phyloP scores from a whole-genome alignment of 192 early-diverging fungal genomes.

The Coemansia sp. region DNA sequence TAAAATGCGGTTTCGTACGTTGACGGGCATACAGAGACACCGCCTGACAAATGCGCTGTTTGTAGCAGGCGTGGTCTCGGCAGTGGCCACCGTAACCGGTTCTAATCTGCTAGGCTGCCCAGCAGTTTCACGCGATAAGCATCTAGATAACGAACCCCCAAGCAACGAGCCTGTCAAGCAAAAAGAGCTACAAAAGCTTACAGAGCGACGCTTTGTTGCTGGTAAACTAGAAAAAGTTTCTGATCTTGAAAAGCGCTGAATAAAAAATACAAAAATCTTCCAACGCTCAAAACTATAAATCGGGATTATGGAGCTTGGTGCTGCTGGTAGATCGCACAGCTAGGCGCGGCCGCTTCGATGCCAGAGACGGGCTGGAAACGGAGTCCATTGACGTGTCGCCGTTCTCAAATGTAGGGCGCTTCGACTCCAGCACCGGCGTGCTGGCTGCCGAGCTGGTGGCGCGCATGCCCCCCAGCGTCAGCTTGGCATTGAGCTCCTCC shows the following conservation, averaged over 20 bases:
- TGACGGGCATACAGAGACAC: constrained; percentile 50
- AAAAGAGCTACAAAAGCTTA: constrained; percentile 8
- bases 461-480: constrained; percentile 60
- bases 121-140: constrained; percentile 39
- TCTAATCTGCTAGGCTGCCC: constrained; percentile 50
- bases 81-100: constrained; percentile 47
- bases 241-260: background rate
- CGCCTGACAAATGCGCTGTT: constrained; percentile 48
- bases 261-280: background rate
- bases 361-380: constrained; percentile 16
- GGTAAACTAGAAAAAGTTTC: constrained; percentile 1
- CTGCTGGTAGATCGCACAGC: constrained; percentile 23
- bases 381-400: constrained; percentile 14
- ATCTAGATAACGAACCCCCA: constrained; percentile 21
- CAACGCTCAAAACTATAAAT: constrained; percentile 1
- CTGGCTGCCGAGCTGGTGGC: constrained; percentile 22
- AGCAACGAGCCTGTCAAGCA: background rate
- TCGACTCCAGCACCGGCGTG: constrained; percentile 28
- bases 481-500: constrained; percentile 66
- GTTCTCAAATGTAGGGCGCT: background rate
- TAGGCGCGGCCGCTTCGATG: constrained; percentile 36
- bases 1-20: constrained; percentile 43
- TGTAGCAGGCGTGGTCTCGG: constrained; percentile 40
- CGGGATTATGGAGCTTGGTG: constrained; percentile 8
- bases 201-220: constrained; percentile 14